Percentiles rank a stretch among this genome's conserved stretches.
These are phyloP conservation scores for Exsudoporus frostii DNA, from an alignment of 768 basidiomycete genomes.

Conservation along the genomic window DNA sequence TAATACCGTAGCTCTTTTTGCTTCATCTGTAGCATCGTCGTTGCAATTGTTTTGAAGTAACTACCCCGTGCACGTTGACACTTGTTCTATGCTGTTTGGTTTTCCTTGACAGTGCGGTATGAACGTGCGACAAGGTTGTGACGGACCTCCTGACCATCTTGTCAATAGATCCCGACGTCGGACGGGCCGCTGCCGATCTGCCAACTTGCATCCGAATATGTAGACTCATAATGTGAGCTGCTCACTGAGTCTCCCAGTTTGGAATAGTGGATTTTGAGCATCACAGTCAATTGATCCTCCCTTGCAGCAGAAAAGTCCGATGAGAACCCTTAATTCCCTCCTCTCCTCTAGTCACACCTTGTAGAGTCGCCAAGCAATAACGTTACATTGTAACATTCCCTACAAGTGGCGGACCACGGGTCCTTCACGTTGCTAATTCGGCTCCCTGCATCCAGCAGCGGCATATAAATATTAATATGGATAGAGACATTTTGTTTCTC, in stretches of 20 bases:
- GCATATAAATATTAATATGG: background rate
- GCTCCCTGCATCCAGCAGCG: background rate
- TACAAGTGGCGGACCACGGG: too few species aligned
- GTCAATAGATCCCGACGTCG: background rate
- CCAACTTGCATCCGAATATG: too few species aligned
- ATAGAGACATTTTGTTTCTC: too few species aligned
- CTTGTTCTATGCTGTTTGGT: constrained; percentile 2
- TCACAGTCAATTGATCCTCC: too few species aligned
- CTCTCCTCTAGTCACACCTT: too few species aligned
- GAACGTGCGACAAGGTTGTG: background rate
- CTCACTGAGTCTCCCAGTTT: too few species aligned
- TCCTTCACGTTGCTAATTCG: background rate
- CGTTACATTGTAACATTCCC: too few species aligned
- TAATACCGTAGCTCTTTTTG: constrained; percentile 26
- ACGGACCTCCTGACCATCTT: background rate
- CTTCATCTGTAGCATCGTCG: constrained; percentile 29
- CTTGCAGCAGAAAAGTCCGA: too few species aligned
- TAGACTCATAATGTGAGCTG: too few species aligned
- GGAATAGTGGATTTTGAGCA: too few species aligned
- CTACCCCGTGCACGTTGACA: constrained; percentile 14
- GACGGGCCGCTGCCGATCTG: background rate
- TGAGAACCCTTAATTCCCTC: too few species aligned
- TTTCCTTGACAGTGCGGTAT: background rate
- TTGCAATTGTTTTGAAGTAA: constrained; percentile 20
- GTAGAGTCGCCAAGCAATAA: too few species aligned